A percentile compares a stretch with the other conserved stretches of the same genome.
These are phyloP conservation scores for Rhodotorula sphaerocarpa DNA, from an alignment of 768 basidiomycete species.

Conservation along the genomic window DNA sequence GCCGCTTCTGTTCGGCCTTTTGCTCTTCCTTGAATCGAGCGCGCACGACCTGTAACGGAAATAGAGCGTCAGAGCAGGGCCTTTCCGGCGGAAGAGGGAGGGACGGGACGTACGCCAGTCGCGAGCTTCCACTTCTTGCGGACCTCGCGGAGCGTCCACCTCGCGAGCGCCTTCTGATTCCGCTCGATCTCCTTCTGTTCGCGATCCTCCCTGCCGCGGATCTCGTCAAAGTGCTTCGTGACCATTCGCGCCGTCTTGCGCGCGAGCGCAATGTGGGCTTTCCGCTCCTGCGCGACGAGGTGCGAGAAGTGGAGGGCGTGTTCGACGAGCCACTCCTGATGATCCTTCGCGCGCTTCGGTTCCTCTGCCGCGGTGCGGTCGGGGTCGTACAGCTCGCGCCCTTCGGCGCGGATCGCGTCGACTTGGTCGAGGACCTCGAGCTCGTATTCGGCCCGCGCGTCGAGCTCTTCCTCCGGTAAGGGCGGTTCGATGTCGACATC, in stretches of 20 bases:
- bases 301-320: conserved; percentile 42
- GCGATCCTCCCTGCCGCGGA: conserved; percentile 57
- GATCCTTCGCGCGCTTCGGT: conserved; percentile 36
- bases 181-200: conserved; percentile 58
- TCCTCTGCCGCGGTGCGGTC: conserved; percentile 40
- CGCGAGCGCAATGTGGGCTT: conserved; percentile 44
- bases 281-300: conserved; percentile 45
- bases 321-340: conserved; percentile 44
- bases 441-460: conserved; percentile 47
- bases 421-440: conserved; percentile 49
- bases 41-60: conserved; percentile 56
- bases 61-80: background rate
- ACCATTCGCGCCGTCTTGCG: conserved; percentile 58
- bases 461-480: conserved; percentile 37
- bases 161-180: conserved; percentile 58
- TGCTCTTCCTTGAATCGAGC: conserved; percentile 57
- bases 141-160: conserved; percentile 62
- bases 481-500: conserved; percentile 46
- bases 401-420: conserved; percentile 49
- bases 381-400: conserved; percentile 48
- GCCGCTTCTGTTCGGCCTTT: conserved; percentile 67
- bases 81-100: background rate
- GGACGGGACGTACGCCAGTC: conserved; percentile 56
- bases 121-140: conserved; percentile 79
- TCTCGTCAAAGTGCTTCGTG: conserved; percentile 65